Percentiles rank a stretch among this genome's conserved stretches.
Evolutionary conservation across 1,284 basidiomycete genomes (phyloP).

Genomic region (Leccinum angustisporum): DNA sequence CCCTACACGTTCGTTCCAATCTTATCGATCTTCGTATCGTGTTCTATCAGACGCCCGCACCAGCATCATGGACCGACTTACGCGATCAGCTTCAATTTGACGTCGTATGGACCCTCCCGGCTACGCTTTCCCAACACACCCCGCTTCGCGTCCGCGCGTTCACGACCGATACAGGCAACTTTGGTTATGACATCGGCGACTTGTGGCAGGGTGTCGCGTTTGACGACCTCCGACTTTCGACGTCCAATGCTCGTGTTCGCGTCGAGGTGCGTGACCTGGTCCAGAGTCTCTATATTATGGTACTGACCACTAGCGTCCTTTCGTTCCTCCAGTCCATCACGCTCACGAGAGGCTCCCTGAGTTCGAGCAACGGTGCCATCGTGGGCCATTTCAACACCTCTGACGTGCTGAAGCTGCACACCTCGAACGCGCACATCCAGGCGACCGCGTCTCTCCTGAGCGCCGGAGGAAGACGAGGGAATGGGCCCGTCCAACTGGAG

Average conservation of each 20-base stretch:
- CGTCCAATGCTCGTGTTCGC: conserved; percentile 29
- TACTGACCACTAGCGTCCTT: neutral
- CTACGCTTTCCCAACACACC: conserved; percentile 2
- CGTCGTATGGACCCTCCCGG: conserved; percentile 34
- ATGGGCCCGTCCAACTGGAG: conserved; percentile 19
- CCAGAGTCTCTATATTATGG: neutral
- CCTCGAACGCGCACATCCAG: conserved; percentile 40
- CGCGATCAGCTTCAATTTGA: conserved; percentile 28
- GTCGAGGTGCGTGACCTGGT: conserved; percentile 28
- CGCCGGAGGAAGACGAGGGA: neutral
- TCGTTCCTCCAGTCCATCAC: conserved; percentile 33
- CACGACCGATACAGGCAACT: conserved; percentile 33
- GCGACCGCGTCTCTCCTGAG: conserved; percentile 34
- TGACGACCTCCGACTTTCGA: conserved; percentile 25
- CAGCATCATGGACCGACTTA: neutral
- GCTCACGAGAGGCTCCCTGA: conserved; percentile 30
- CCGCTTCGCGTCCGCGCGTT: conserved; percentile 32
- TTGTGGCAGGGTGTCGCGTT: conserved; percentile 35
- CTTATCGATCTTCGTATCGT: neutral
- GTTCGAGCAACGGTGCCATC: conserved; percentile 39
- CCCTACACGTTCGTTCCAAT: neutral
- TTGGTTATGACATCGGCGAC: conserved; percentile 28
- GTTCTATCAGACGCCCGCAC: conserved; percentile 18
- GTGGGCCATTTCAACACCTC: conserved; percentile 42
- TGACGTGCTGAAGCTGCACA: conserved; percentile 34